Evolutionary conservation across 176 grass and related monocot species (phyloP).

Genomic region (Carex pumila): DNA sequence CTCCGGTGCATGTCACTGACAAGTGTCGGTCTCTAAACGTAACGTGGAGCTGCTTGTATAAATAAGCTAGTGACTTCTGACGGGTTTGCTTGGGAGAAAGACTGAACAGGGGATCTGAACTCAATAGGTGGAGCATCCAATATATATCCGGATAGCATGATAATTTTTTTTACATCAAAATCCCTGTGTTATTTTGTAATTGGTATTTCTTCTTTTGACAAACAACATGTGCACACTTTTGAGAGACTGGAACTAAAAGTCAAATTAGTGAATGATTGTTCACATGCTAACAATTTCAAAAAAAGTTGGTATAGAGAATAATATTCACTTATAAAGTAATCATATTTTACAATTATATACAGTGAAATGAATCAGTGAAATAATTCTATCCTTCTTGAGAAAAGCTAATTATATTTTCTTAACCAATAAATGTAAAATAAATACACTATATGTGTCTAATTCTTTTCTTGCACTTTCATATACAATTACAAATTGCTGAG

Average conservation of each 20-base stretch:
- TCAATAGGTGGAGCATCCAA: not conserved
- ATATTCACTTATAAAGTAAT: not conserved
- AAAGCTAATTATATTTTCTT: not conserved
- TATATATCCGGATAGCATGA: not conserved
- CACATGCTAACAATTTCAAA: not conserved
- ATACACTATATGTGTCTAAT: slow-evolving; percentile 2
- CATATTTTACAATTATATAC: not conserved
- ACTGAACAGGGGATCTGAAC: not conserved
- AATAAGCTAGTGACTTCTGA: not conserved
- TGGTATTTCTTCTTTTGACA: not conserved
- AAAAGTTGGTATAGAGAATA: not conserved
- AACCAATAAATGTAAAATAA: not conserved
- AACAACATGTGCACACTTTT: not conserved
- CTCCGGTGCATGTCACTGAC: too few relatives aligned
- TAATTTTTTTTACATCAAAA: not conserved
- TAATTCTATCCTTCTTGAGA: not conserved
- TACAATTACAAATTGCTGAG: not conserved
- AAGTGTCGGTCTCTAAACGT: too few relatives aligned
- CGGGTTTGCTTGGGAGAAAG: not conserved
- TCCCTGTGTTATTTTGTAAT: not conserved
- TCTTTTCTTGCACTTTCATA: not conserved
- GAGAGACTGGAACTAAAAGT: not conserved
- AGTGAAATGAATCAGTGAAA: not conserved
- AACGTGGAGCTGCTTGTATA: not conserved
- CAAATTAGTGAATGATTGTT: too few relatives aligned